Evolutionary conservation across 1,139 yeast species (phyloP), one percentile per base, ranked within the genome.

Genomic region (Saccharomycopsis phalli): DNA sequence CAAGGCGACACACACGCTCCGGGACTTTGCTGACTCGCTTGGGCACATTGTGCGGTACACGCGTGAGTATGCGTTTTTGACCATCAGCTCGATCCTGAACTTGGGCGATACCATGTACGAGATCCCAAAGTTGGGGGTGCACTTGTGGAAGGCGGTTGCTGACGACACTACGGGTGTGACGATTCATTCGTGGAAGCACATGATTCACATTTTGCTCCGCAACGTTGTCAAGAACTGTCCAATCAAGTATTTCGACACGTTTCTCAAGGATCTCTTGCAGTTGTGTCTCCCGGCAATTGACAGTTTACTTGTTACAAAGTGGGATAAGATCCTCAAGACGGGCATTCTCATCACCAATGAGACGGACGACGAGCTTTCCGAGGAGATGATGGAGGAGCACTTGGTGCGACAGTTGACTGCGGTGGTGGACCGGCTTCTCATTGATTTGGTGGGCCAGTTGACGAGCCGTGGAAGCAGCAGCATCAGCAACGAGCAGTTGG

Each of bases 11-110:
- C 82, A 82, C 49, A 87, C 97, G 0, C 63, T 91, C 45, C 70
- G 97, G 50, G 98, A 93, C 61, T 91, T 93, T 65, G 97, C 98
- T 1, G 98, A 93, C 58, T 82, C 95, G 3, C 94, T 91, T n/a
- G 98, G 98, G 13, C 97, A 91, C 58, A 82, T 87, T 53, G 80
- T 93, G 16, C 71, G 98, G 53, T 91, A 93, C 57, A 91, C 98
- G 0, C 74, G 98, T 52, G 98, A 93, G 60, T 93, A 93, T 58
- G 95, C 96, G 3, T 83, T 87, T 54, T 63, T 88, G 49, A 84
- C 96, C 1, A 71, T 93, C 33, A 93, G 95, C 6, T 84, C 95
- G 1, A 81, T 91, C 44, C 77, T 95, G 1, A 94, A 86, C 51
- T 67, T 93, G 43, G 97, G 91, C 45, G 94, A 81, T 45, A 82